Evolutionary conservation across 257 asterid genomes (phyloP).

Genomic region (Oldenlandia corymbosa): DNA sequence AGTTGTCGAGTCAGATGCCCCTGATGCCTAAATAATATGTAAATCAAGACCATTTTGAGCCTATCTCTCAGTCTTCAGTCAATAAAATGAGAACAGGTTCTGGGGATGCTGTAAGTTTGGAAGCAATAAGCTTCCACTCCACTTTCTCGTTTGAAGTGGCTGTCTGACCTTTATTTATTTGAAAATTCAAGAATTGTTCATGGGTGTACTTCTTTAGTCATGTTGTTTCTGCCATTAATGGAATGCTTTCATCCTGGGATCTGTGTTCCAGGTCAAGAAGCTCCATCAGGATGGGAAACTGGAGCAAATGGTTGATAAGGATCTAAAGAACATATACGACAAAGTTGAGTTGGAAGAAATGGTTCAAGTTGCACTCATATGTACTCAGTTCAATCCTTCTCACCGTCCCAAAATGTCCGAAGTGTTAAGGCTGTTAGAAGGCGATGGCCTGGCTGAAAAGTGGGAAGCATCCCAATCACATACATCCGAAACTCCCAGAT

Average conservation of each 20-base stretch:
- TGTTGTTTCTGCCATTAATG: neutral
- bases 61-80: neutral
- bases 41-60: neutral
- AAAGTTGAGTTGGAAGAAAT: slow-evolving; percentile 67
- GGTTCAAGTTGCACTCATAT: slow-evolving; percentile 79
- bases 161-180: neutral
- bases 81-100: no score
- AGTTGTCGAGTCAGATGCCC: no score
- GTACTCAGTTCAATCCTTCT: slow-evolving; percentile 74
- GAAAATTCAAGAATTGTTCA: neutral
- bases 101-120: no score
- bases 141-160: neutral
- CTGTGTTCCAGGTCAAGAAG: slow-evolving; percentile 56
- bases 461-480: slow-evolving; percentile 76
- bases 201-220: neutral
- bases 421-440: slow-evolving; percentile 92
- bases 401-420: slow-evolving; percentile 90
- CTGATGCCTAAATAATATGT: no score
- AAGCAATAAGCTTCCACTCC: no score
- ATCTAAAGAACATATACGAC: slow-evolving; percentile 53
- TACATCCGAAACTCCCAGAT: slow-evolving; percentile 46
- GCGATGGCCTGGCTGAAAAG: slow-evolving; percentile 79
- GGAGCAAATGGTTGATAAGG: slow-evolving; percentile 63
- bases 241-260: neutral
- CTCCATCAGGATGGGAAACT: slow-evolving; percentile 79